Percentiles rank a stretch among this genome's conserved stretches.
Conservation (phyloP, 345 rosid species). For the Sonneratia caseolaris region DNA sequence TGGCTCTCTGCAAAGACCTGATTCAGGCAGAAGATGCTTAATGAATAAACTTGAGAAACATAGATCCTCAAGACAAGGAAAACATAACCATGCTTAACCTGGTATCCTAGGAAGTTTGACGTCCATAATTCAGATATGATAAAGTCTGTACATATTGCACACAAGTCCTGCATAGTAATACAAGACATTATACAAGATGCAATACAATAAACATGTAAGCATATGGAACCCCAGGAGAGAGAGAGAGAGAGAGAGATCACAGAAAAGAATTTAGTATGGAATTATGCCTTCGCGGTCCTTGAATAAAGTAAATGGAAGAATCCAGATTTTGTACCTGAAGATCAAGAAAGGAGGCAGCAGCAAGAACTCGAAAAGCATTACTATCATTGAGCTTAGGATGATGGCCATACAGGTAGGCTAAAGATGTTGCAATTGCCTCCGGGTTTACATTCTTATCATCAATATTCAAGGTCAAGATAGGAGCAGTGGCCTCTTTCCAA, state of each 20-base stretch:
- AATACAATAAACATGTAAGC: not conserved
- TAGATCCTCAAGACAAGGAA: not conserved
- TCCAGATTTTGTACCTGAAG: constrained; percentile 54
- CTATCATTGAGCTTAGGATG: constrained; percentile 79
- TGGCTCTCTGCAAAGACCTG: constrained; percentile 97
- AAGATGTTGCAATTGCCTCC: constrained; percentile 70
- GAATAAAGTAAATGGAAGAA: not conserved
- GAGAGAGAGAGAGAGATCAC: not conserved
- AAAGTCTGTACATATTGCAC: constrained; percentile 92
- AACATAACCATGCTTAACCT: constrained; percentile 39
- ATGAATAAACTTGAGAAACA: constrained; percentile 1
- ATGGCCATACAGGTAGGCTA: constrained; percentile 84
- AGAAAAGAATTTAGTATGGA: not conserved
- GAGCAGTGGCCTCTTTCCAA: constrained; percentile 92
- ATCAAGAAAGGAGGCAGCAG: constrained; percentile 97
- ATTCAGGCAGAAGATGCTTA: constrained; percentile 7
- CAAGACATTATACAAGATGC: not conserved
- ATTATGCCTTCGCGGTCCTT: not conserved
- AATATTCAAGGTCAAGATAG: constrained; percentile 55
- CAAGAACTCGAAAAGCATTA: constrained; percentile 85
- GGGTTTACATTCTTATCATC: constrained; percentile 90
- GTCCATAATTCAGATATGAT: constrained; percentile 86
- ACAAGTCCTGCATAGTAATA: constrained; percentile 54
- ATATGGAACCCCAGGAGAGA: not conserved
- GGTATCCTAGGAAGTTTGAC: constrained; percentile 83